Base-by-base conservation (phyloP, 2,329 filamentous ascomycete genomes). In the Raffaelea albimanens region DNA sequence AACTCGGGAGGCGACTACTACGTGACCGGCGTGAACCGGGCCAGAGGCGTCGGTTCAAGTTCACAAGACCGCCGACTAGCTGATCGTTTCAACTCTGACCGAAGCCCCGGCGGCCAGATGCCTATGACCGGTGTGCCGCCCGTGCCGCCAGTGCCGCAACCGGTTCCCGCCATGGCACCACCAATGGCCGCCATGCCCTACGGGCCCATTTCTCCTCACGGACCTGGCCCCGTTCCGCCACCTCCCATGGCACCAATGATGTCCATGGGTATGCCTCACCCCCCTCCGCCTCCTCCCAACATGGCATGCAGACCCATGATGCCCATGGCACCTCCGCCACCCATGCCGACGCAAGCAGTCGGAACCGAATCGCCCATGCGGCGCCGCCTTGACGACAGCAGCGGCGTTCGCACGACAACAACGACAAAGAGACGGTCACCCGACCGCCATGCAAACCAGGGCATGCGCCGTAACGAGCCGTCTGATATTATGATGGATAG, bases 21-120 rank as follows among this genome's bases (percentile, higher is more conserved):
- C 53, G 63, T 70, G 34, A 58, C 63, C 1, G 67, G 66, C 2
- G 66, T 67, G n/a, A 68, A 63, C 47, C 66, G 67, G 29, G 65
- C 65, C 9, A 65, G 72, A 41, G 68, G 65, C 13, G 57, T 64
- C 11, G 63, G 40, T 23, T 29, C 61, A 9, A 63, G 59, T 18
- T 72, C 72, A 3, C 64, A 72, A 57, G 72, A 76, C 48, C 67
- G 68, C 40, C 69, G 73, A 20, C 64, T 75, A 10, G 74, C 72
- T 3, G 71, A 72, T 38, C 66, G 75, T 10, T 71, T 76, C 50
- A 63, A 59, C 22, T 63, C 71, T 18, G 73, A 73, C 45, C n/a
- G n/a, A n/a, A 38, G 34, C 8, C 7, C 34, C 34, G 23, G 25
- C 8, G 61, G 58, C 19, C 53, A 46, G 53, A 50, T 50, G 18